phyloP scores from a whole-genome alignment of 257 asterid genomes.

The Scutellaria barbata region DNA sequence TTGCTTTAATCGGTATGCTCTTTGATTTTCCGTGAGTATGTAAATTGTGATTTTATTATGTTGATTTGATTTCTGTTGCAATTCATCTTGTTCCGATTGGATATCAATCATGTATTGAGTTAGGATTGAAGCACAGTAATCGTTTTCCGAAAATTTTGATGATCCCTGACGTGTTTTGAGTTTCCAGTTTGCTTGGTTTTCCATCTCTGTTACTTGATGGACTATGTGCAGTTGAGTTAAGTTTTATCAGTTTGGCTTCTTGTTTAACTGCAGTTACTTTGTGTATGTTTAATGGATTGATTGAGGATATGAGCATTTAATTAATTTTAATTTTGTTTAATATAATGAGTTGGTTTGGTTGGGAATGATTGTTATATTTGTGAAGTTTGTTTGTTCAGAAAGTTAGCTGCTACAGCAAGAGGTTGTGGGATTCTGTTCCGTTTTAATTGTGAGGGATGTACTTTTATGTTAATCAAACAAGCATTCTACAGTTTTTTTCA shows the following conservation, averaged over 20 bases:
- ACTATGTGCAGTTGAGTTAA: slow-evolving; percentile 20
- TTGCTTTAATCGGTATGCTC: slow-evolving; percentile 24
- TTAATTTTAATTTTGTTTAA: slow-evolving; percentile 17
- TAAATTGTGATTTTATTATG: slow-evolving; percentile 10
- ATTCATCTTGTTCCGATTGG: slow-evolving; percentile 23
- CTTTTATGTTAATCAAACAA: too few relatives aligned
- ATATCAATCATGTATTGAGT: slow-evolving; percentile 1
- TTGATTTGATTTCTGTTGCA: slow-evolving; percentile 26
- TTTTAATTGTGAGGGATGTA: too few relatives aligned
- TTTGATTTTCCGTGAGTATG: slow-evolving; percentile 25
- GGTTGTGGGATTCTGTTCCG: background rate
- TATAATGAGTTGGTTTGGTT: slow-evolving; percentile 27
- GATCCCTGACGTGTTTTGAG: slow-evolving; percentile 10
- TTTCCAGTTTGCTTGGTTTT: slow-evolving; percentile 17
- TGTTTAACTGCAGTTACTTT: slow-evolving; percentile 28
- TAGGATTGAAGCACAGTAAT: slow-evolving; percentile 22
- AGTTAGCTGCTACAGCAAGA: background rate
- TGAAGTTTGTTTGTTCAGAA: slow-evolving; percentile 2
- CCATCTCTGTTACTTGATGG: background rate
- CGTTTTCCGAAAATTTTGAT: slow-evolving; percentile 13
- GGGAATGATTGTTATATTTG: background rate
- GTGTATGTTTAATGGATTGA: slow-evolving; percentile 9
- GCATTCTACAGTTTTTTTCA: too few relatives aligned
- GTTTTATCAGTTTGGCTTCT: slow-evolving; percentile 31
- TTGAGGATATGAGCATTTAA: slow-evolving; percentile 24